Percentiles rank a stretch among this genome's conserved stretches.
Conservation (phyloP, 2,329 filamentous ascomycete species). For the Geosmithia putterillii region DNA sequence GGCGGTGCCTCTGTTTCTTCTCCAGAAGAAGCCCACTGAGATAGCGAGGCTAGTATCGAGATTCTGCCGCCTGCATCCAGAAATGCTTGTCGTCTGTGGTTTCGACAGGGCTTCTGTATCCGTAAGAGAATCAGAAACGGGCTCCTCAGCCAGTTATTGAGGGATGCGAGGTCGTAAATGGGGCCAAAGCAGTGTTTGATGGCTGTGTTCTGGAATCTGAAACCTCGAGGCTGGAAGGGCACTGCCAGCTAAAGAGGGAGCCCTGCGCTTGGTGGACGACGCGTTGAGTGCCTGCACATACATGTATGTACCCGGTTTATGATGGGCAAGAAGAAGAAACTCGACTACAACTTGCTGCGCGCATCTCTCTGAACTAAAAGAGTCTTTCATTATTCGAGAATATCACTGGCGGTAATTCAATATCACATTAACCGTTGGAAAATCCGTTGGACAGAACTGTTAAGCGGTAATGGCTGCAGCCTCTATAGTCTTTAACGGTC, state of each 20-base stretch:
- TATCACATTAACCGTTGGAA: too few species aligned
- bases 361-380: too few species aligned
- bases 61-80: neutral
- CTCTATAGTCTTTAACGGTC: neutral
- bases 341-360: too few species aligned
- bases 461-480: neutral
- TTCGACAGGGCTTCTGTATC: neutral
- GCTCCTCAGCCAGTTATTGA: neutral
- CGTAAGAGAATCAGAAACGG: neutral
- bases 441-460: neutral
- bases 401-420: too few species aligned
- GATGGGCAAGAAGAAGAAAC: neutral
- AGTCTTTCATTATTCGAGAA: too few species aligned
- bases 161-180: neutral
- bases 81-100: neutral
- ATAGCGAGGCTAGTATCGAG: neutral
- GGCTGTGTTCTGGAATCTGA: neutral
- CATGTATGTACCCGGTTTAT: neutral
- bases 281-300: neutral
- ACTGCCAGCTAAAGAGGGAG: neutral
- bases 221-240: neutral
- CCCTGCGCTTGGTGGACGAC: neutral
- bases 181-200: neutral
- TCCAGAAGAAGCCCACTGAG: neutral
- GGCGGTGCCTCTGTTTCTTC: neutral